phyloP scores from a whole-genome alignment of 2,329 filamentous ascomycete species.

The Venturia aucupariae region DNA sequence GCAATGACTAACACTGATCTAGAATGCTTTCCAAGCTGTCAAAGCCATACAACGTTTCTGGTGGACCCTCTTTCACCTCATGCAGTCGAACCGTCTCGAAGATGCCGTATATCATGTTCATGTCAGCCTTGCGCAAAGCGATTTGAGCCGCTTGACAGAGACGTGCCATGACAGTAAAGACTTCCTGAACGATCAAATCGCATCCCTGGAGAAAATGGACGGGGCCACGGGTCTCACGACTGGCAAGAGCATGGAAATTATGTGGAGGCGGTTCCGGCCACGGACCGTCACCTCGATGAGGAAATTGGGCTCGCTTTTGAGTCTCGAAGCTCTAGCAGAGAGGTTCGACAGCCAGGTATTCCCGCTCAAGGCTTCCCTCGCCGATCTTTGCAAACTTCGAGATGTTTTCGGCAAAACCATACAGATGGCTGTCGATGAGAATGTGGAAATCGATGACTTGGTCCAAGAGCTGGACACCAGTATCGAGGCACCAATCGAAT shows the following conservation, averaged over 20 bases:
- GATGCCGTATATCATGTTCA: slow-evolving; percentile 47
- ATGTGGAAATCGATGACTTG: slow-evolving; percentile 4
- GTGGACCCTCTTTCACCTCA: slow-evolving; percentile 39
- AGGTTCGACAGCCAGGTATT: slow-evolving; percentile 30
- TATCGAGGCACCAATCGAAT: neutral
- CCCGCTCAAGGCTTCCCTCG: neutral
- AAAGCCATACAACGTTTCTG: slow-evolving; percentile 29
- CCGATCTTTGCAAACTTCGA: slow-evolving; percentile 10
- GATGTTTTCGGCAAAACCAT: neutral
- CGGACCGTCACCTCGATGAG: slow-evolving; percentile 33
- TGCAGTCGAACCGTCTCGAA: slow-evolving; percentile 36
- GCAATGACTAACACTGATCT: neutral
- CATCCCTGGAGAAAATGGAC: slow-evolving; percentile 43
- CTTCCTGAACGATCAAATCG: slow-evolving; percentile 5
- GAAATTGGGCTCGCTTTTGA: slow-evolving; percentile 31
- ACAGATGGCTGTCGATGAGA: neutral
- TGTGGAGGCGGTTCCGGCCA: slow-evolving; percentile 69
- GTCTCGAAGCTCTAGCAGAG: slow-evolving; percentile 37
- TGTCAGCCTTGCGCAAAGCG: slow-evolving; percentile 4
- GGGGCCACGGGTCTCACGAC: slow-evolving; percentile 63
- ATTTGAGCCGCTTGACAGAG: slow-evolving; percentile 29
- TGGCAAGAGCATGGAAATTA: slow-evolving; percentile 67
- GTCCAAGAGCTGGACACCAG: neutral
- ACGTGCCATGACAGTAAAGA: slow-evolving; percentile 15
- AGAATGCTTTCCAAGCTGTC: slow-evolving; percentile 9